Evolutionary conservation across 169 alveolate species (phyloP).

Genomic region (Theileria parva): DNA sequence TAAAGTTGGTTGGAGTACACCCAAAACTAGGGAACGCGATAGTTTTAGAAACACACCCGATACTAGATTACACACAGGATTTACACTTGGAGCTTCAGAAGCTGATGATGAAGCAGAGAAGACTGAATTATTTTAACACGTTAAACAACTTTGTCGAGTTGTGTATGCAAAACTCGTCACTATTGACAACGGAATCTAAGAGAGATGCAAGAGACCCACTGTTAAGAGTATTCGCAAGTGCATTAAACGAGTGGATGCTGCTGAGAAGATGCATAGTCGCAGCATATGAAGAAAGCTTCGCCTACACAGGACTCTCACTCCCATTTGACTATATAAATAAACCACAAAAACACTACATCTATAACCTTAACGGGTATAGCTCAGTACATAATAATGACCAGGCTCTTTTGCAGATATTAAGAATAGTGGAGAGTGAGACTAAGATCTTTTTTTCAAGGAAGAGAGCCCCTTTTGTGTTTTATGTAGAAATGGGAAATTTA

Average conservation of each 20-base stretch:
- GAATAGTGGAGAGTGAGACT: slow-evolving; percentile 79
- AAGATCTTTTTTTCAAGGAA: slow-evolving; percentile 81
- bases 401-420: slow-evolving; percentile 73
- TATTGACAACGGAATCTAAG: slow-evolving; percentile 72
- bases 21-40: slow-evolving; percentile 79
- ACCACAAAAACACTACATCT: not conserved
- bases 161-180: slow-evolving; percentile 73
- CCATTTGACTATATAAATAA: slow-evolving; percentile 63
- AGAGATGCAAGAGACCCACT: slow-evolving; percentile 66
- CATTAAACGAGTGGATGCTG: slow-evolving; percentile 82
- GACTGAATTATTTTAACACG: slow-evolving; percentile 85
- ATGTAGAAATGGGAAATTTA: slow-evolving; percentile 85
- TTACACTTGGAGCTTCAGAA: slow-evolving; percentile 77
- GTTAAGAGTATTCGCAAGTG: slow-evolving; percentile 59
- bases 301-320: slow-evolving; percentile 79
- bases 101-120: slow-evolving; percentile 83
- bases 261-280: slow-evolving; percentile 81
- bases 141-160: slow-evolving; percentile 77
- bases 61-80: slow-evolving; percentile 67
- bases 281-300: slow-evolving; percentile 73
- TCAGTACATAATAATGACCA: slow-evolving; percentile 29
- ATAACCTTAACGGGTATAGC: slow-evolving; percentile 2
- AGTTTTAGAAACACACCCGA: slow-evolving; percentile 68
- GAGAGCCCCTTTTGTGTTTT: slow-evolving; percentile 85
- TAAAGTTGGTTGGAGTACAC: slow-evolving; percentile 75